Conservation (phyloP, 441 rosid genomes). For the Pelargonium exstipulatum region DNA sequence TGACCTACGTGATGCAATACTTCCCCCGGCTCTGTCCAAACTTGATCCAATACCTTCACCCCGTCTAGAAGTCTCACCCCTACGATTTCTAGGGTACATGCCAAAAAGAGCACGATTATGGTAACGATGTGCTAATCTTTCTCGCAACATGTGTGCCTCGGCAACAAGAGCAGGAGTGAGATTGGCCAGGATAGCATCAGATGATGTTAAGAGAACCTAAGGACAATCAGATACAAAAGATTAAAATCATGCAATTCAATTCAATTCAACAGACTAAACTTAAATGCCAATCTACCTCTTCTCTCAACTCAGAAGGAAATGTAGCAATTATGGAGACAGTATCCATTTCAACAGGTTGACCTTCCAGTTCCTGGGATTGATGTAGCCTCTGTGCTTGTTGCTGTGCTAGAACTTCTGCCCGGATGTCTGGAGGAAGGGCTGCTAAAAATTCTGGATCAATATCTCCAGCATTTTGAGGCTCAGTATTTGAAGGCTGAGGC, state of each 20-base stretch:
- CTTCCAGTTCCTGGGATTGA: conserved; percentile 98
- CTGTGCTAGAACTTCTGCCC: conserved; percentile 94
- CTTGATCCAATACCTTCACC: conserved; percentile 68
- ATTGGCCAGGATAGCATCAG: conserved; percentile 96
- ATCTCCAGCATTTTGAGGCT: conserved; percentile 71
- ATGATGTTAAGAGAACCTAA: conserved; percentile 91
- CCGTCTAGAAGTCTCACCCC: conserved; percentile 94
- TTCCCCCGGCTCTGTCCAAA: conserved; percentile 56
- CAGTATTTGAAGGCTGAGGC: conserved; percentile 73
- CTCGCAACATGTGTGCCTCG: conserved; percentile 98
- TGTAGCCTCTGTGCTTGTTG: conserved; percentile 92
- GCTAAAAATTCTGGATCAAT: conserved; percentile 99
- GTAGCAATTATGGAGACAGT: conserved; percentile 96
- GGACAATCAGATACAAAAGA: conserved; percentile 15
- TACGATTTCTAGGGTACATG: conserved; percentile 90
- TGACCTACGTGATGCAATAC: conserved; percentile 59
- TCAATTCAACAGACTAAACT: conserved; percentile 7
- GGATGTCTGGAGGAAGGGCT: conserved; percentile 97
- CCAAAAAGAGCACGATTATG: conserved; percentile 82
- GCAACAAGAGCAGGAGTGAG: conserved; percentile 98
- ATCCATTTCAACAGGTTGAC: conserved; percentile 99
- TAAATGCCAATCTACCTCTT: conserved; percentile 56
- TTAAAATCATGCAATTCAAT: not conserved
- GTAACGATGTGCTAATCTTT: conserved; percentile 90
- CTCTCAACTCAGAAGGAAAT: conserved; percentile 93